Evolutionary conservation across 2,329 filamentous ascomycete genomes (phyloP), one percentile per base, ranked within the genome.

Genomic region (Colletotrichum somersetense): DNA sequence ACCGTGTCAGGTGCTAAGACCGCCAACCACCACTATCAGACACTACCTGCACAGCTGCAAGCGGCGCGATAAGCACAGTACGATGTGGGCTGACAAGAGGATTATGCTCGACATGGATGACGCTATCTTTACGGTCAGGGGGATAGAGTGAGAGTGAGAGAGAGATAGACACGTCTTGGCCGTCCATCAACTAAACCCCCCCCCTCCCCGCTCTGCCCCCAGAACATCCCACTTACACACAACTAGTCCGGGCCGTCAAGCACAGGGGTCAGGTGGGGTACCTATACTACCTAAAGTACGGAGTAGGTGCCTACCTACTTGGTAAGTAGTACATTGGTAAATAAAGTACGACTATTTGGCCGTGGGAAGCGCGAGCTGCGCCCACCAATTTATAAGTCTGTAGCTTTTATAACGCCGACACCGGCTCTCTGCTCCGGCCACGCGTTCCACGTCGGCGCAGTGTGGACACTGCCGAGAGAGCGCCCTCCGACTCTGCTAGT

Each of bases 1-100:
- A 72, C 69, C 66, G 66, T 72, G 66, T 69, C 46, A 72, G 59
- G 58, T 72, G 65, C 67, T 62, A 44, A 55, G 67, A 38, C 53
- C 53, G 44, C 46, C n/a, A 30, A 35, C 35, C 16, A 23, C 5
- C 26, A n/a, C 52, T 62, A 64, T 64, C 66, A 72, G 69, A 64
- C 14, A 53, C 26, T 26, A 3, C 44, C 44, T 26, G 23, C 26
- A 33, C 50, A 16, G 66, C 70, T 55, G 66, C 70, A 63, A 48
- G 44, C 61, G 46, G 42, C 53, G 53, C 16, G 66, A 72, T 72
- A 72, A 72, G 66, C 42, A 70, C 66, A 65, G 66, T 65, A 67
- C 66, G 23, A 33, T 44, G 16, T 55, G 3, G 52, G 10, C 20
- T 23, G 38, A n/a, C 61, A 18, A 33, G 50, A 38, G 59, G 33